phyloP scores from a whole-genome alignment of 495 filamentous ascomycete species.

The Cairneyella variabilis region DNA sequence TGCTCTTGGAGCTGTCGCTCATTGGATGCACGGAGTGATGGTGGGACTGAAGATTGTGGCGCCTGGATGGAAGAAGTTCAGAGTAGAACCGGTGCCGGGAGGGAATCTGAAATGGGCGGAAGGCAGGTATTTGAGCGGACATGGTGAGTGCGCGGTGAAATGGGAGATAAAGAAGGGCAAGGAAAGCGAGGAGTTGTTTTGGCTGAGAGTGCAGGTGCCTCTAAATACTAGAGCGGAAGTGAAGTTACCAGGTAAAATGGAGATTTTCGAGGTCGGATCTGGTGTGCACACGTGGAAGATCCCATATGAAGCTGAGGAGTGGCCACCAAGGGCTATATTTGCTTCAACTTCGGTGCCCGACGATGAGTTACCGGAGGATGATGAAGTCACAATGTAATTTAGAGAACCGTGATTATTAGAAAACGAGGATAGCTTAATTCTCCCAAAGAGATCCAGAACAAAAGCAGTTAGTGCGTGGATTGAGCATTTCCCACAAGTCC shows the following conservation, averaged over 20 bases:
- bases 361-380: not conserved
- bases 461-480: too few relatives aligned
- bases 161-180: conserved; percentile 5
- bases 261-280: not conserved
- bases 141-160: conserved; percentile 15
- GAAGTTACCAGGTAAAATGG: not conserved
- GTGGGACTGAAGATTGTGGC: conserved; percentile 30
- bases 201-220: conserved; percentile 24
- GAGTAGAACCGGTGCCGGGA: conserved; percentile 27
- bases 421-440: too few relatives aligned
- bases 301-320: conserved; percentile 4
- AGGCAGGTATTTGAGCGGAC: conserved; percentile 27
- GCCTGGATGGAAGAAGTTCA: conserved; percentile 34
- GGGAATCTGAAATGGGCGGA: conserved; percentile 29
- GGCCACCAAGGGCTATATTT: conserved; percentile 6
- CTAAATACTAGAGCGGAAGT: conserved; percentile 11
- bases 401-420: too few relatives aligned
- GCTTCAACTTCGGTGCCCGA: not conserved
- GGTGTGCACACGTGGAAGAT: conserved; percentile 2
- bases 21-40: conserved; percentile 29
- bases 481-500: too few relatives aligned
- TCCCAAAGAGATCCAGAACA: too few relatives aligned
- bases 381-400: too few relatives aligned
- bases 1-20: conserved; percentile 38
- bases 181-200: conserved; percentile 23